These are phyloP conservation scores for Bacterosira constricta DNA, from an alignment of 108 stramenopile species.

Conservation along the genomic window DNA sequence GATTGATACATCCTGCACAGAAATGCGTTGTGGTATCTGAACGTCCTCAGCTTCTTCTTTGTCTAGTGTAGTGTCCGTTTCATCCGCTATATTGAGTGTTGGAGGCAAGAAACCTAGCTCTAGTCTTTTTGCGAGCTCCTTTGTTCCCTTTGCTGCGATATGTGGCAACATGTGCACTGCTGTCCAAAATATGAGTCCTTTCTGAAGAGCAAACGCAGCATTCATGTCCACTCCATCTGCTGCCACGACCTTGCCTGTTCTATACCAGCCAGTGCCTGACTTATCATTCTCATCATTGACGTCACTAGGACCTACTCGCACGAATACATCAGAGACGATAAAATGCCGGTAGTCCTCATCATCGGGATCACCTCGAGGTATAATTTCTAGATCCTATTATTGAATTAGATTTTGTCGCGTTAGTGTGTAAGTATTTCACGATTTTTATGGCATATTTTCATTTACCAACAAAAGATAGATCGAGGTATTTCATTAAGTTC, in stretches of 20 bases:
- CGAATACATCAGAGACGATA: constrained; percentile 43
- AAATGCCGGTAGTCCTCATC: constrained; percentile 46
- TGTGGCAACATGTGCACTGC: constrained; percentile 48
- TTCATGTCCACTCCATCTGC: constrained; percentile 15
- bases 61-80: constrained; percentile 39
- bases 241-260: constrained; percentile 47
- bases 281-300: neutral
- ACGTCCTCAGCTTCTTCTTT: constrained; percentile 28
- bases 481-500: too few species aligned
- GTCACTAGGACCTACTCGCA: constrained; percentile 17
- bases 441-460: too few species aligned
- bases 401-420: too few species aligned
- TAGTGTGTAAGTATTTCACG: too few species aligned
- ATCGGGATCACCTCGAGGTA: constrained; percentile 29
- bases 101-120: constrained; percentile 41
- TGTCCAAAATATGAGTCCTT: constrained; percentile 52
- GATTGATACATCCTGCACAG: neutral
- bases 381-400: constrained; percentile 49
- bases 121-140: constrained; percentile 28
- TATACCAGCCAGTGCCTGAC: constrained; percentile 36
- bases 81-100: constrained; percentile 53
- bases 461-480: too few species aligned
- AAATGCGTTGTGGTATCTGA: neutral
- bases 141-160: constrained; percentile 35
- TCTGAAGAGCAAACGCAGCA: constrained; percentile 41